Percentiles rank a stretch among this genome's conserved stretches.
phyloP scores from a whole-genome alignment of 1,284 basidiomycete species.

The Quambalaria eucalypti region DNA sequence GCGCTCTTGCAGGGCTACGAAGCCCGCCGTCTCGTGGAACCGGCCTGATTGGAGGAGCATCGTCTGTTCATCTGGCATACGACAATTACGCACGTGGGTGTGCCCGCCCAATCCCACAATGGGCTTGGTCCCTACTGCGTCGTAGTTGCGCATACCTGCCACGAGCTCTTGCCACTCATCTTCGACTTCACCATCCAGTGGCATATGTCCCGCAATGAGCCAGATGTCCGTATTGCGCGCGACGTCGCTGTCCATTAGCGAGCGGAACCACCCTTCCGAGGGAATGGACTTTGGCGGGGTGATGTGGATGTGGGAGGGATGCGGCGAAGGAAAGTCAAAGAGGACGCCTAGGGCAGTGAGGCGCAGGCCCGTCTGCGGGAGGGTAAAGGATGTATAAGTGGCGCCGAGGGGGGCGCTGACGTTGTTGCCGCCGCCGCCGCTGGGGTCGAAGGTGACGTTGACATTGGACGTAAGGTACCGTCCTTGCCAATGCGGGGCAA shows the following conservation, averaged over 20 bases:
- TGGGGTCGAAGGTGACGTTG: slow-evolving; percentile 22
- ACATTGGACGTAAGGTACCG: slow-evolving; percentile 34
- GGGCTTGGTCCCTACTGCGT: slow-evolving; percentile 14
- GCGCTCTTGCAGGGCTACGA: slow-evolving; percentile 19
- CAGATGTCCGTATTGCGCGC: slow-evolving; percentile 30
- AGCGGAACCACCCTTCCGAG: slow-evolving; percentile 35
- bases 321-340: slow-evolving; percentile 33
- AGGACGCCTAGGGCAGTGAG: slow-evolving; percentile 35
- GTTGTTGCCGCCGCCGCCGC: slow-evolving; percentile 12
- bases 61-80: slow-evolving; percentile 27
- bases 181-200: slow-evolving; percentile 10
- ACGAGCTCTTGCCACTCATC: slow-evolving; percentile 28
- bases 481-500: slow-evolving; percentile 55
- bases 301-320: slow-evolving; percentile 19
- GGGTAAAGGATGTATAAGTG: slow-evolving; percentile 20
- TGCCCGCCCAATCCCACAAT: slow-evolving; percentile 34
- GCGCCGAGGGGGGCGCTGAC: slow-evolving; percentile 32
- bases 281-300: slow-evolving; percentile 29
- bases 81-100: slow-evolving; percentile 38
- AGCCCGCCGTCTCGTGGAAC: slow-evolving; percentile 29
- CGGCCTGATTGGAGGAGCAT: slow-evolving; percentile 41
- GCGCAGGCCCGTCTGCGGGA: slow-evolving; percentile 17
- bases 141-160: slow-evolving; percentile 5
- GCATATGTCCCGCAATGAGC: slow-evolving; percentile 39
- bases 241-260: slow-evolving; percentile 6